Evolutionary conservation across 352 stramenopile genomes (phyloP), one percentile per base, ranked within the genome.

Genomic region (Phytophthora melonis): DNA sequence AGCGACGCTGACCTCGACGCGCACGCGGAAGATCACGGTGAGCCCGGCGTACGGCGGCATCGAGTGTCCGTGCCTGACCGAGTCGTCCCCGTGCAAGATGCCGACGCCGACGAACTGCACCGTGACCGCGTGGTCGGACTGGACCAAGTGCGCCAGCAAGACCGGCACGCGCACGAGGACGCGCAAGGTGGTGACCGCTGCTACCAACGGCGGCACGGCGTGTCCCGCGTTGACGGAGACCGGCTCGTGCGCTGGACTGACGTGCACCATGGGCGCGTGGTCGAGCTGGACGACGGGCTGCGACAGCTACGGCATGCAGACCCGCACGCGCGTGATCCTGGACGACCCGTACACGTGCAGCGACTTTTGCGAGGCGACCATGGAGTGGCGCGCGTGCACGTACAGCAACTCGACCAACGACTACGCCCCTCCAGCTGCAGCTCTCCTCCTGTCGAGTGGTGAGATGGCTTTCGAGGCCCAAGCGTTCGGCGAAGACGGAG

Each of bases 241-340:
- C 0, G 58, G 61, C 2, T 82, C 70, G 5, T 94, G 87, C 41
- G 27, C 50, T 2, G 77, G 74, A 9, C 72, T 89, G 41, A 56
- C 88, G 39, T 94, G 87, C 53, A 77, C 68, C 1, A 78, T 94
- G 39, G 74, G 74, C 9, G 23, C 69, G 3, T 94, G 82, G 82
- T 74, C 66, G 3, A 61, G 25, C 25, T 94, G 85, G 84, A 89
- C 81, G 5, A 73, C 73, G 6, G 90, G 87, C 47, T 80, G 85
- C 27, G 70, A 82, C 19, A 68, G 72, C 56, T 84, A 70, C 11
- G 80, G 80, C 11, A 41, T 72, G 43, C 81, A 87, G 69, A 90
- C 79, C 0, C 68, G 75, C 0, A 79, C 74, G 14, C 84, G 84
- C 7, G 65, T 60, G 3, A 53, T 91, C 14, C 58, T 87, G 1